phyloP scores from a whole-genome alignment of 2,329 filamentous ascomycete genomes.

The Colletotrichum sp. region DNA sequence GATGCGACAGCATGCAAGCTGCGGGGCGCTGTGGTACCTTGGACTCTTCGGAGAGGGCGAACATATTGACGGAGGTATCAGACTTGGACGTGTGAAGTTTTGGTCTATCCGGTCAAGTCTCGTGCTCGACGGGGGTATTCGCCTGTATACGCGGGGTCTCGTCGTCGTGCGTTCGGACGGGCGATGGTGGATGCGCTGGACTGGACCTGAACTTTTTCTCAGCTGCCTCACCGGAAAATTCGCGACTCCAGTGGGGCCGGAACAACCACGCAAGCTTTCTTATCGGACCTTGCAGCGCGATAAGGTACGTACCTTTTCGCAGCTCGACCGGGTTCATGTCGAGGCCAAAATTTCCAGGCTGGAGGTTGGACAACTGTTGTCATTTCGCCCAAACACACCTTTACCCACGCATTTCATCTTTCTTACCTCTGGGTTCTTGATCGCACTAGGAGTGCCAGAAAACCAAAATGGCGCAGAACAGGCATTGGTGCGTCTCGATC shows the following conservation, averaged over 20 bases:
- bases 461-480: conserved; percentile 66
- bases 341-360: conserved; percentile 16
- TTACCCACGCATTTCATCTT: background rate
- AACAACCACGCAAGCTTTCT: conserved; percentile 11
- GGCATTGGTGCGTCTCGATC: conserved; percentile 69
- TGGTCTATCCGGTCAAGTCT: background rate
- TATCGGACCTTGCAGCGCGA: background rate
- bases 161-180: conserved; percentile 13
- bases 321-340: conserved; percentile 13
- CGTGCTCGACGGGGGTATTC: background rate
- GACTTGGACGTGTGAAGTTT: background rate
- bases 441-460: background rate
- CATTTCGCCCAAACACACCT: background rate
- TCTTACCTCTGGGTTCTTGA: background rate
- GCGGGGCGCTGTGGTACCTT: conserved; percentile 66
- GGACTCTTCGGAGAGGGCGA: conserved; percentile 89
- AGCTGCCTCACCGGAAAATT: conserved; percentile 7
- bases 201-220: conserved; percentile 18
- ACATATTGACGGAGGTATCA: conserved; percentile 48
- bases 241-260: conserved; percentile 3
- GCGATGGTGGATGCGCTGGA: conserved; percentile 7
- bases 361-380: background rate
- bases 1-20: background rate
- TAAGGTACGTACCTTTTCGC: conserved; percentile 12
- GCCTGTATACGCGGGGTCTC: conserved; percentile 11